Evolutionary conservation across 768 basidiomycete genomes (phyloP), one percentile per base, ranked within the genome.

Genomic region (Hortiboletus flavorubellus): DNA sequence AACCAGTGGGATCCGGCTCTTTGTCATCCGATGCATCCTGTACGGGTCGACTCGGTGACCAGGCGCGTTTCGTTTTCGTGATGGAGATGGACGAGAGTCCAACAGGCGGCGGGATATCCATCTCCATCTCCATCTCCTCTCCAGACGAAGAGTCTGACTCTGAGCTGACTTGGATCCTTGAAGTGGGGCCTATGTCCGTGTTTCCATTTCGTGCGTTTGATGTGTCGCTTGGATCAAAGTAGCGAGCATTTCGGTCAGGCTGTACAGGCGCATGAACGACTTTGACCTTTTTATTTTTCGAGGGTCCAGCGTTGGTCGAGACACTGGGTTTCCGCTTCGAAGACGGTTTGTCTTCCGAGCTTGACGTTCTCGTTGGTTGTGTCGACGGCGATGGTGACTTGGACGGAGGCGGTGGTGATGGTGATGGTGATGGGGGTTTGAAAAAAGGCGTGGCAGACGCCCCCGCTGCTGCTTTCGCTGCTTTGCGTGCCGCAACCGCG

Each of bases 401-500:
- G 11, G 56, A 56, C 21, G 47, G 18, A 2, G 55, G 47, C 3
- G 49, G 53, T 18, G 52, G 50, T 30, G 62, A 43, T n/a, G 52
- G 50, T 30, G 62, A 43, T n/a, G 21, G 21, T 21, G 21, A 21
- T 21, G 21, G 21, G 21, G 21, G 56, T 35, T 51, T 58, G 21
- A 65, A 51, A 44, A 62, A 51, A 34, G 55, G 42, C 2, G 54
- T 43, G 30, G 41, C 11, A 26, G 59, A 67, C 50, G 48, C 43
- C 16, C 21, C 21, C 21, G 55, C 64, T 29, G 72, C 72, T 15
- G 74, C 72, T 58, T 73, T 73, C 38, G 83, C 77, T 5, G 84
- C 85, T 63, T 84, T 88, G 34, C 88, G 79, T 3, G 86, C 87
- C 30, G 87, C 87, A 46, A 91, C 73, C 3, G 88, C 87, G 63